A percentile compares a stretch with the other conserved stretches of the same genome.
Evolutionary conservation across 495 filamentous ascomycete species (phyloP).

Genomic region (Neurospora sp.): DNA sequence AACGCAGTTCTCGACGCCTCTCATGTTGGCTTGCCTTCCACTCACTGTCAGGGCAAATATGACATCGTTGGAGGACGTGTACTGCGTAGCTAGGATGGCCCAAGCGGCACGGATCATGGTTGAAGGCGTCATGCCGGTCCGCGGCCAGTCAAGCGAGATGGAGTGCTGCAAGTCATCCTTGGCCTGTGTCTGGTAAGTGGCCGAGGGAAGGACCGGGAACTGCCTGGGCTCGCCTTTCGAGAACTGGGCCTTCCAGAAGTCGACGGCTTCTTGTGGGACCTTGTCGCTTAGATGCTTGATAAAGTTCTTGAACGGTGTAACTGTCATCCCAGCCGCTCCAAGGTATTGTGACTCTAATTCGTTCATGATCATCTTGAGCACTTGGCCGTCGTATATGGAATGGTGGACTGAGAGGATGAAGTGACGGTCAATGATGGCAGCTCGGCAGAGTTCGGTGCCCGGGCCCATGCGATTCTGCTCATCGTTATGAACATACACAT

Average conservation of each 20-base stretch:
- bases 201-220: conserved; percentile 11
- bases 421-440: conserved; percentile 9
- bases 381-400: conserved; percentile 57
- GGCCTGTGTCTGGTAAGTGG: conserved; percentile 1
- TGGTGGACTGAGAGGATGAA: conserved; percentile 53
- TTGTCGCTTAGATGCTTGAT: conserved; percentile 25
- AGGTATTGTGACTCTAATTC: conserved; percentile 5
- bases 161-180: neutral
- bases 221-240: conserved; percentile 2
- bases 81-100: conserved; percentile 28
- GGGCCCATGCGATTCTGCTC: neutral
- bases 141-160: neutral
- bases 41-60: conserved; percentile 32
- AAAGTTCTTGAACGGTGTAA: conserved; percentile 32
- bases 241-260: neutral
- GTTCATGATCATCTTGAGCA: conserved; percentile 25
- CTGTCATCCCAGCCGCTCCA: neutral
- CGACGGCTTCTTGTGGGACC: neutral
- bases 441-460: conserved; percentile 9
- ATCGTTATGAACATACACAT: neutral
- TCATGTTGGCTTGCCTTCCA: conserved; percentile 38
- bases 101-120: conserved; percentile 34
- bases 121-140: conserved; percentile 1
- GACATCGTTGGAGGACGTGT: conserved; percentile 32
- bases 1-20: conserved; percentile 35